phyloP scores from a whole-genome alignment of 1,139 yeast genomes.

The Hansenula anomala region DNA sequence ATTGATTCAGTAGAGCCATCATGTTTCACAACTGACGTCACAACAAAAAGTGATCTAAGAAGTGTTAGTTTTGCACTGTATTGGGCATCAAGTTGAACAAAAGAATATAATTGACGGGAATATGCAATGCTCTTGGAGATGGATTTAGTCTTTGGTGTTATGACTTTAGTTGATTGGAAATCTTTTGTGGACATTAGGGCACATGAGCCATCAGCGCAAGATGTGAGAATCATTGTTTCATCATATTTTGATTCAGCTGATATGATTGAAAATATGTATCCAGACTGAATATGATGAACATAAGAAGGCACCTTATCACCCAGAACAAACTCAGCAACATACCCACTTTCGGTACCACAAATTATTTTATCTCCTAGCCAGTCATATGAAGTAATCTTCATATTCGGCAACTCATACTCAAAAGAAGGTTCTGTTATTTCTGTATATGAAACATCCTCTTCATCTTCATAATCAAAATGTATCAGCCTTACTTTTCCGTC shows the following conservation, averaged over 20 bases:
- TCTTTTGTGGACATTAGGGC: constrained; percentile 39
- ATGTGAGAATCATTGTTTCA: constrained; percentile 37
- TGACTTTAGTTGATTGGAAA: constrained; percentile 31
- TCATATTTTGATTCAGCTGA: constrained; percentile 37
- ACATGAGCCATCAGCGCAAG: constrained; percentile 43
- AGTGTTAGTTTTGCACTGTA: constrained; percentile 32
- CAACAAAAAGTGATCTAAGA: constrained; percentile 31
- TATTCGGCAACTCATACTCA: constrained; percentile 21
- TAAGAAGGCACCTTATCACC: constrained; percentile 42
- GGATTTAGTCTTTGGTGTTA: constrained; percentile 31
- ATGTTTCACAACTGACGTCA: constrained; percentile 32
- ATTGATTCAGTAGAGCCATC: constrained; percentile 35
- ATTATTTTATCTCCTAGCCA: constrained; percentile 47
- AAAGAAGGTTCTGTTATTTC: constrained; percentile 20
- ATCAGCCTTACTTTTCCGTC: constrained; percentile 61
- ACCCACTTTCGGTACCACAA: constrained; percentile 66
- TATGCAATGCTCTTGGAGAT: constrained; percentile 29
- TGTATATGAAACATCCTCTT: constrained; percentile 17
- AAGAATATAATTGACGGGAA: constrained; percentile 33
- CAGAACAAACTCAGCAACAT: constrained; percentile 57
- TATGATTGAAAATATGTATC: constrained; percentile 43
- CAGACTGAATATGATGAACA: constrained; percentile 40
- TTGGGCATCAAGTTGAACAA: constrained; percentile 37
- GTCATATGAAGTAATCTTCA: constrained; percentile 48
- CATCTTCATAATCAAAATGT: constrained; percentile 27